Evolutionary conservation across 1,284 basidiomycete genomes (phyloP).

Genomic region (Testicularia cyperi): DNA sequence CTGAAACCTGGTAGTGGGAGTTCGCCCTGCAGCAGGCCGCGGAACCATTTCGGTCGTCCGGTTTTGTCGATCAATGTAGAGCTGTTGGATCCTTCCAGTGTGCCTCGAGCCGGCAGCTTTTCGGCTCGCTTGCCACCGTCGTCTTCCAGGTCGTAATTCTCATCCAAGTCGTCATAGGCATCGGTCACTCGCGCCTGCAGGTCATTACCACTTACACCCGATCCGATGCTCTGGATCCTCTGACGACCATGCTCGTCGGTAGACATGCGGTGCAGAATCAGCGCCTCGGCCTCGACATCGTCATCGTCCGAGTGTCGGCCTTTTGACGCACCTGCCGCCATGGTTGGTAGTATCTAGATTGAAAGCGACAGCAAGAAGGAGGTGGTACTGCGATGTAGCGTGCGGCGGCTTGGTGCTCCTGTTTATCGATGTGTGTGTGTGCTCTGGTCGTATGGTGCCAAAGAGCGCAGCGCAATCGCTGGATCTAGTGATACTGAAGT

Average conservation of each 20-base stretch:
- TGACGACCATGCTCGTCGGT: conserved; percentile 23
- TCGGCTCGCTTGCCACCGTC: conserved; percentile 9
- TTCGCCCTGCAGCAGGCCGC: conserved; percentile 21
- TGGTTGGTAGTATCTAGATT: too few species aligned
- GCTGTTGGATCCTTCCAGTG: conserved; percentile 26
- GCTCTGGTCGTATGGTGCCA: too few species aligned
- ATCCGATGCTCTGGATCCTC: conserved; percentile 14
- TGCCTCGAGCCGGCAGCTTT: conserved; percentile 25
- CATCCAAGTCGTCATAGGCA: conserved; percentile 36
- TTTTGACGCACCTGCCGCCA: too few species aligned
- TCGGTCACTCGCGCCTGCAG: conserved; percentile 19
- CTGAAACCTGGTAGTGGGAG: conserved; percentile 17
- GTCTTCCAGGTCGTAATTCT: conserved; percentile 12
- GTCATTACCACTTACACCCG: too few species aligned
- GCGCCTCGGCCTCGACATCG: conserved; percentile 40
- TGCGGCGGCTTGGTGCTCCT: too few species aligned
- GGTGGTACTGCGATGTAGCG: too few species aligned
- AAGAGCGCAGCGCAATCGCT: too few species aligned
- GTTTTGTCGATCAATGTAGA: conserved; percentile 44
- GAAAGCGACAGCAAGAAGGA: too few species aligned
- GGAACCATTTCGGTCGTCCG: conserved; percentile 48
- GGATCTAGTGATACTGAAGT: too few species aligned
- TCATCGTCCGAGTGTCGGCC: conserved; percentile 15
- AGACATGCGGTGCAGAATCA: conserved; percentile 34
- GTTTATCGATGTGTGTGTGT: too few species aligned